These are phyloP conservation scores for Nigrospora sphaerica DNA, from an alignment of 2,329 filamentous ascomycete genomes.

Conservation along the genomic window DNA sequence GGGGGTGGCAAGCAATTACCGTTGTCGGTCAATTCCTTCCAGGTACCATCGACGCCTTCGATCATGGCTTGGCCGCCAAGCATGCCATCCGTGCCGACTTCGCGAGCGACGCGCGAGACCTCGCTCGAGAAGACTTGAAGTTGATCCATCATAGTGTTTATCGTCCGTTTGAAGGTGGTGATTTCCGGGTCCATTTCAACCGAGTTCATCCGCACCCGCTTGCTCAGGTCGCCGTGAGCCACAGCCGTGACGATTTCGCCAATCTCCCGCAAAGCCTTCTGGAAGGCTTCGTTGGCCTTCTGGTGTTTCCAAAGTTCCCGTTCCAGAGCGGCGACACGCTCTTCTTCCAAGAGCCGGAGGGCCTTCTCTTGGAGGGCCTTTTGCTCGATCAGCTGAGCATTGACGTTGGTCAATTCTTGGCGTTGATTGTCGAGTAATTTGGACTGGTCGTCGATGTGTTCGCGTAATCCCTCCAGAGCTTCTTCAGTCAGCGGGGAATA, in stretches of 20 bases:
- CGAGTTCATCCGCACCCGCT: conserved; percentile 92
- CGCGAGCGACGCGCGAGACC: conserved; percentile 87
- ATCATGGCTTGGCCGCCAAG: conserved; percentile 92
- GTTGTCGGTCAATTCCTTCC: conserved; percentile 93
- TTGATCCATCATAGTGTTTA: conserved; percentile 99
- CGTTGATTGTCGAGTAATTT: conserved; percentile 85
- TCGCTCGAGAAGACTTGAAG: conserved; percentile 94
- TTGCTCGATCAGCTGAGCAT: conserved; percentile 78
- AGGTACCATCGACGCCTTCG: conserved; percentile 89
- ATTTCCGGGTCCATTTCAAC: conserved; percentile 98
- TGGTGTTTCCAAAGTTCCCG: conserved; percentile 94
- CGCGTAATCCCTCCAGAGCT: conserved; percentile 76
- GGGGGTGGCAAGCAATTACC: conserved; percentile 32
- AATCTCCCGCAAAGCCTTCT: conserved; percentile 93
- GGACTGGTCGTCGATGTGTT: conserved; percentile 89
- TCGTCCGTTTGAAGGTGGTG: conserved; percentile 93
- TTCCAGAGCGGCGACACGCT: conserved; percentile 83
- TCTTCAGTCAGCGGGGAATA: conserved; percentile 62
- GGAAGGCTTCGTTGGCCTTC: conserved; percentile 96
- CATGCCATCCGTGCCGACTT: conserved; percentile 92
- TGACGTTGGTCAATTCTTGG: conserved; percentile 77
- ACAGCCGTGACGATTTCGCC: conserved; percentile 96
- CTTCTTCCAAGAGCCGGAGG: conserved; percentile 74
- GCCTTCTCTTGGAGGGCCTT: conserved; percentile 78
- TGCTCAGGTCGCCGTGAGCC: conserved; percentile 88